These are phyloP conservation scores for Cryphonectria carpinicola DNA, from an alignment of 2,329 filamentous ascomycete genomes.

Conservation along the genomic window DNA sequence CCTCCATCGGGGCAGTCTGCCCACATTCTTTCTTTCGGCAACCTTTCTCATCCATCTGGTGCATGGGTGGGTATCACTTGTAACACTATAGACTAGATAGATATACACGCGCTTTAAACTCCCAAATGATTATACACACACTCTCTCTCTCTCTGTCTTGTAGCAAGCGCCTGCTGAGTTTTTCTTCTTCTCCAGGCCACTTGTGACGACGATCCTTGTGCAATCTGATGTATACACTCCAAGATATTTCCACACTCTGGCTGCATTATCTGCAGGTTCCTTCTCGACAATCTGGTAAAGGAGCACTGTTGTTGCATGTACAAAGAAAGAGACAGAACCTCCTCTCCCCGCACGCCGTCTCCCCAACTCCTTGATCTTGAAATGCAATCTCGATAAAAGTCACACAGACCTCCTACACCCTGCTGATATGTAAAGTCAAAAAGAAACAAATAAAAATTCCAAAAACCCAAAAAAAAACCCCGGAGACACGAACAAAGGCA, in stretches of 20 bases:
- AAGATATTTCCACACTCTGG: background rate
- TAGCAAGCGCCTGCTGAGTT: no score
- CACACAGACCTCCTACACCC: conserved; percentile 1
- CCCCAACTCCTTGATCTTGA: background rate
- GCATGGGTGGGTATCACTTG: conserved; percentile 5
- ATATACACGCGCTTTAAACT: background rate
- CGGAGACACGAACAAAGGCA: conserved; percentile 12
- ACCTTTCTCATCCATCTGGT: no score
- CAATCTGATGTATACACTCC: background rate
- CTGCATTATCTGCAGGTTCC: background rate
- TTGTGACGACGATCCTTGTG: background rate
- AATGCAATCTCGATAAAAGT: conserved; percentile 5
- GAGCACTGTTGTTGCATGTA: background rate
- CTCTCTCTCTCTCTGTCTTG: background rate
- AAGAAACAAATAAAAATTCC: background rate
- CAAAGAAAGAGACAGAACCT: background rate
- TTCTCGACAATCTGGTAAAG: background rate
- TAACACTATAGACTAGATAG: conserved; percentile 1
- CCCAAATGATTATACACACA: background rate
- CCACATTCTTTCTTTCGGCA: background rate
- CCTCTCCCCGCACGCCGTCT: no score
- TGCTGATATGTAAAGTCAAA: conserved; percentile 15
- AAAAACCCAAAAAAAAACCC: background rate
- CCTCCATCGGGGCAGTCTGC: background rate
- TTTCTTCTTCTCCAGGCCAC: no score